Percentiles rank a stretch among this genome's conserved stretches.
Evolutionary conservation across 208 protist species (phyloP).

Genomic region (Strigomonas culicis): DNA sequence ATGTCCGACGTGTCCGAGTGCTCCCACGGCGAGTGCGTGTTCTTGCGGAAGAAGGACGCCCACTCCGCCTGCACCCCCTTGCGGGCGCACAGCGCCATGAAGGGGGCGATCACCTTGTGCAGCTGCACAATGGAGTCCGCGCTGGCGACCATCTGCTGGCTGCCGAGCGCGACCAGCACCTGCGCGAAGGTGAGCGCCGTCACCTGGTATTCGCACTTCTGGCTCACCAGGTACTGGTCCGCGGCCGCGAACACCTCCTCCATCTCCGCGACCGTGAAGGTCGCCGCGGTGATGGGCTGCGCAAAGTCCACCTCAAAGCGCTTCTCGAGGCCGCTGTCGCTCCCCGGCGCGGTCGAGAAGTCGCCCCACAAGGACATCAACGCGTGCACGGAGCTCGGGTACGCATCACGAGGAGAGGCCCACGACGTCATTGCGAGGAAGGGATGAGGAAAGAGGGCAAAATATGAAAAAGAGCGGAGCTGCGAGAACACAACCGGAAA

Average conservation of each 20-base stretch:
- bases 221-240: slow-evolving; percentile 33
- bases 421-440: background rate
- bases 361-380: slow-evolving; percentile 87
- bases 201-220: slow-evolving; percentile 22
- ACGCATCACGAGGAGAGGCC: slow-evolving; percentile 8
- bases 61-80: slow-evolving; percentile 55
- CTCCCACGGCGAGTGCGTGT: slow-evolving; percentile 69
- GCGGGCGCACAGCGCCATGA: slow-evolving; percentile 29
- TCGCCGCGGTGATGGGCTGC: slow-evolving; percentile 5
- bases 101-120: slow-evolving; percentile 46
- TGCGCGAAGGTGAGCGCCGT: slow-evolving; percentile 43
- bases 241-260: slow-evolving; percentile 29
- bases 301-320: slow-evolving; percentile 83
- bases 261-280: slow-evolving; percentile 34
- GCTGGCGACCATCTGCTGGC: slow-evolving; percentile 44
- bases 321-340: slow-evolving; percentile 77
- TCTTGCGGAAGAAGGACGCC: slow-evolving; percentile 82
- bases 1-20: slow-evolving; percentile 65
- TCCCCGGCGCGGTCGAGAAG: slow-evolving; percentile 46
- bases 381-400: slow-evolving; percentile 69
- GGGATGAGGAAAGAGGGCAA: slow-evolving; percentile 4
- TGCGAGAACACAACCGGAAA: slow-evolving; percentile 1
- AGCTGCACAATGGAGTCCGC: slow-evolving; percentile 55
- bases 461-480: slow-evolving; percentile 11
- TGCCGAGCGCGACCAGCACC: slow-evolving; percentile 43